Evolutionary conservation across 768 basidiomycete species (phyloP).

Genomic region (Russula olivacea): DNA sequence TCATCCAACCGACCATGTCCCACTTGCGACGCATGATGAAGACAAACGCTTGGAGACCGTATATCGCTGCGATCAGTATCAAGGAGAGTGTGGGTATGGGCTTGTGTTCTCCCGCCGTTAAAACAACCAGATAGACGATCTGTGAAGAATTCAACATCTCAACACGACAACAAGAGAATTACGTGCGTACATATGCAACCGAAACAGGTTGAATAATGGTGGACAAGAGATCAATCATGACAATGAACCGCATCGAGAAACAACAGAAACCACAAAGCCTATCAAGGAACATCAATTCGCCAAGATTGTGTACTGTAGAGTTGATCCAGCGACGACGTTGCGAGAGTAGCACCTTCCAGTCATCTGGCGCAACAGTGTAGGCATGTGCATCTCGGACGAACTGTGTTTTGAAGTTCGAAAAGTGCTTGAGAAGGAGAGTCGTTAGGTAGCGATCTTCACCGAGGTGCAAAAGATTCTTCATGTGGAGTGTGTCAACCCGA

Average conservation of each 20-base stretch:
- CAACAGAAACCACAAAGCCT: conserved; percentile 95
- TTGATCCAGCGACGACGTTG: conserved; percentile 99
- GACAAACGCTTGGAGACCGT: conserved; percentile 88
- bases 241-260: conserved; percentile 98
- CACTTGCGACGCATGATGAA: conserved; percentile 91
- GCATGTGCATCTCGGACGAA: conserved; percentile 94
- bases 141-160: conserved; percentile 31
- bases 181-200: conserved; percentile 78
- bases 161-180: not conserved
- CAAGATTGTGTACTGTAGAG: conserved; percentile 96
- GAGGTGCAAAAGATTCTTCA: conserved; percentile 96
- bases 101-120: conserved; percentile 60
- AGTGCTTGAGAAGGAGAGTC: conserved; percentile 92
- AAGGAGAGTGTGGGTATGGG: conserved; percentile 75
- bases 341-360: conserved; percentile 89
- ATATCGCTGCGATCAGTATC: conserved; percentile 90
- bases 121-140: conserved; percentile 85
- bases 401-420: conserved; percentile 90
- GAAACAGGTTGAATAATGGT: conserved; percentile 82
- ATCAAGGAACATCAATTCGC: conserved; percentile 86
- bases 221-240: conserved; percentile 92
- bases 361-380: conserved; percentile 90
- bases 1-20: conserved; percentile 98
- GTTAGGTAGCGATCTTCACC: conserved; percentile 99
- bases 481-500: conserved; percentile 93